phyloP scores from a whole-genome alignment of 768 basidiomycete genomes.

The Rhodotorula babjevae region DNA sequence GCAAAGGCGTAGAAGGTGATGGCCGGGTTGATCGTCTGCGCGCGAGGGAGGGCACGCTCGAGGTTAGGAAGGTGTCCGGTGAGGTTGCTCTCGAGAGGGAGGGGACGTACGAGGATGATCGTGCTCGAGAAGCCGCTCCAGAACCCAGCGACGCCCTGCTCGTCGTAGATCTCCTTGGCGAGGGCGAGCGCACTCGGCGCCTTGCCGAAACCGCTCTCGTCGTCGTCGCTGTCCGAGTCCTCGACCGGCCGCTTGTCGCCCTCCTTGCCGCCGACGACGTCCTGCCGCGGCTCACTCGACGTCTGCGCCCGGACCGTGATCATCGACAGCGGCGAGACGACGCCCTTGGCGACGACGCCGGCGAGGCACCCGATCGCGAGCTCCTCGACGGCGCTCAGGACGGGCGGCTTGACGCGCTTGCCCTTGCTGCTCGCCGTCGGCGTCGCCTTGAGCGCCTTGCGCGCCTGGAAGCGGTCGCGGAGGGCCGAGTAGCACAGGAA shows the following conservation, averaged over 20 bases:
- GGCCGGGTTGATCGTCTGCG: conserved; percentile 54
- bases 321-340: conserved; percentile 58
- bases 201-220: conserved; percentile 26
- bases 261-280: conserved; percentile 30
- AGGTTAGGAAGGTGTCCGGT: background rate
- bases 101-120: conserved; percentile 48
- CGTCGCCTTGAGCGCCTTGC: background rate
- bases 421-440: background rate
- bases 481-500: conserved; percentile 60
- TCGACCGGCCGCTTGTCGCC: conserved; percentile 32
- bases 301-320: conserved; percentile 58
- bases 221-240: conserved; percentile 34
- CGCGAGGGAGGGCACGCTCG: background rate
- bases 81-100: too few species aligned
- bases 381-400: conserved; percentile 52
- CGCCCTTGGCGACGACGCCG: conserved; percentile 56
- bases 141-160: conserved; percentile 56
- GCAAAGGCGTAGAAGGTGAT: conserved; percentile 59
- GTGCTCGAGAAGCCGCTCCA: conserved; percentile 59
- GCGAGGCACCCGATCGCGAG: conserved; percentile 58
- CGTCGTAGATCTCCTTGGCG: conserved; percentile 52
- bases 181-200: conserved; percentile 42
- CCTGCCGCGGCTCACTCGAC: conserved; percentile 48
- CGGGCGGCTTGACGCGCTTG: background rate
- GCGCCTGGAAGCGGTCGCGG: conserved; percentile 40